A percentile compares a stretch with the other conserved stretches of the same genome.
These are phyloP conservation scores for Friedmanniomyces endolithicus DNA, from an alignment of 495 filamentous ascomycete genomes.

Conservation along the genomic window DNA sequence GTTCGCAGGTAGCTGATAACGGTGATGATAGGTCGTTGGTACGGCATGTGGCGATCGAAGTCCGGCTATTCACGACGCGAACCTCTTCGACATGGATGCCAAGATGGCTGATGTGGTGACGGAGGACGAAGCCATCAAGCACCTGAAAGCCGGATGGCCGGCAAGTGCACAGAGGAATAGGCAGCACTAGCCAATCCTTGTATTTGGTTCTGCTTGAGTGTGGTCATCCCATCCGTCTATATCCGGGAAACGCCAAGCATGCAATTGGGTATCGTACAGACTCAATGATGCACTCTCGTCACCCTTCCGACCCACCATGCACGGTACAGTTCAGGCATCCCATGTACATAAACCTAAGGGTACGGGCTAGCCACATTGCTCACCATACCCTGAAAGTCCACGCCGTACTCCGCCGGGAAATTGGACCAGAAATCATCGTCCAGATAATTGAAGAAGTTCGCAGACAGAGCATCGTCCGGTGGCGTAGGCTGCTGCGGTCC, in stretches of 20 bases:
- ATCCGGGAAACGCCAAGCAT: not conserved
- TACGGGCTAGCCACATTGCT: conserved; percentile 82
- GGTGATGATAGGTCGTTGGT: conserved; percentile 25
- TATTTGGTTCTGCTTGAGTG: not conserved
- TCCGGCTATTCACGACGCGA: conserved; percentile 28
- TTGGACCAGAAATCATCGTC: conserved; percentile 16
- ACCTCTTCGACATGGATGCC: conserved; percentile 30
- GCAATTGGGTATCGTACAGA: conserved; percentile 40
- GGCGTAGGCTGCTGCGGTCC: conserved; percentile 12
- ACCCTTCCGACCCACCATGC: conserved; percentile 71
- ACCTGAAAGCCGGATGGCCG: conserved; percentile 26
- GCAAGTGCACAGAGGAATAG: not conserved
- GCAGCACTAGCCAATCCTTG: not conserved
- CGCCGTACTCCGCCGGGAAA: conserved; percentile 10
- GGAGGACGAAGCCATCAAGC: conserved; percentile 27
- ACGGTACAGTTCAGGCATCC: too few species aligned
- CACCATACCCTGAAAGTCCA: conserved; percentile 9
- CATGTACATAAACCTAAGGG: conserved; percentile 42
- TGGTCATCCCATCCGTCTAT: not conserved
- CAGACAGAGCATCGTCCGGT: conserved; percentile 10
- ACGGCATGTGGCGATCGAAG: conserved; percentile 31
- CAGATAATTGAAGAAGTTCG: conserved; percentile 17
- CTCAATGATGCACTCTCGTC: conserved; percentile 78
- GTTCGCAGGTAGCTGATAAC: not conserved
- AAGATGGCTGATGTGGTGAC: conserved; percentile 32